phyloP scores from a whole-genome alignment of 352 stramenopile species.

The Phytophthora niederhauseri region DNA sequence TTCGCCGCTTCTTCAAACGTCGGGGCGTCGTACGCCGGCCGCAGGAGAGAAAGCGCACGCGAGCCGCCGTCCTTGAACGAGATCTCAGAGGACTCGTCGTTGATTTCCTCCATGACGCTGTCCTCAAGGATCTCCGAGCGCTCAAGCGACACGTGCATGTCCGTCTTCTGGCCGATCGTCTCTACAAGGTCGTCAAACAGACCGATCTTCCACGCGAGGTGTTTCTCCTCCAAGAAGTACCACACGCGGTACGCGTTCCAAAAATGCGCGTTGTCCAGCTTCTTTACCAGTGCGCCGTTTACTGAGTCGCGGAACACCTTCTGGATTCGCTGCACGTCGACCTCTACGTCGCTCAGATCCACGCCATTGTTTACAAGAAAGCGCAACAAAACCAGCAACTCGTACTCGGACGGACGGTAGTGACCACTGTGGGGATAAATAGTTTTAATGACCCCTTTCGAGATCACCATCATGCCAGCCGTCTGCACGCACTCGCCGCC shows the following conservation, averaged over 20 bases:
- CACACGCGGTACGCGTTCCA: conserved; percentile 80
- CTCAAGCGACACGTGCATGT: conserved; percentile 44
- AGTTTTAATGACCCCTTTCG: conserved; percentile 90
- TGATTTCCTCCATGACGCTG: conserved; percentile 51
- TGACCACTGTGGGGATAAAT: conserved; percentile 98
- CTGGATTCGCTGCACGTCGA: conserved; percentile 96
- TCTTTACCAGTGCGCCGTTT: conserved; percentile 74
- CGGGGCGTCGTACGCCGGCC: conserved; percentile 32
- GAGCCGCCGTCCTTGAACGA: conserved; percentile 35
- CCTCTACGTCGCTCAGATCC: conserved; percentile 88
- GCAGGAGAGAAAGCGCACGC: conserved; percentile 34
- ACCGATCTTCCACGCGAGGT: conserved; percentile 73
- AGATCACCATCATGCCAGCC: conserved; percentile 96
- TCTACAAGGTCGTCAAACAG: conserved; percentile 86
- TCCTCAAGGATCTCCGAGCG: conserved; percentile 52
- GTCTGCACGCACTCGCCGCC: conserved; percentile 96
- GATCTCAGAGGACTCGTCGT: conserved; percentile 36
- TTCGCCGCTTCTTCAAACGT: conserved; percentile 55
- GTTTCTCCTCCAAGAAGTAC: conserved; percentile 78
- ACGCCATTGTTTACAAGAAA: conserved; percentile 93
- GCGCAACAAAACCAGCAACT: conserved; percentile 94
- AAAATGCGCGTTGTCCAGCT: conserved; percentile 88
- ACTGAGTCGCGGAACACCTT: conserved; percentile 93
- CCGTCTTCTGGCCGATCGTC: conserved; percentile 58
- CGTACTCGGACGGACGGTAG: conserved; percentile 95